Percentiles rank a stretch among this genome's conserved stretches.
Evolutionary conservation across 2,329 filamentous ascomycete genomes (phyloP).

Genomic region (Lasiodiplodia sp.): DNA sequence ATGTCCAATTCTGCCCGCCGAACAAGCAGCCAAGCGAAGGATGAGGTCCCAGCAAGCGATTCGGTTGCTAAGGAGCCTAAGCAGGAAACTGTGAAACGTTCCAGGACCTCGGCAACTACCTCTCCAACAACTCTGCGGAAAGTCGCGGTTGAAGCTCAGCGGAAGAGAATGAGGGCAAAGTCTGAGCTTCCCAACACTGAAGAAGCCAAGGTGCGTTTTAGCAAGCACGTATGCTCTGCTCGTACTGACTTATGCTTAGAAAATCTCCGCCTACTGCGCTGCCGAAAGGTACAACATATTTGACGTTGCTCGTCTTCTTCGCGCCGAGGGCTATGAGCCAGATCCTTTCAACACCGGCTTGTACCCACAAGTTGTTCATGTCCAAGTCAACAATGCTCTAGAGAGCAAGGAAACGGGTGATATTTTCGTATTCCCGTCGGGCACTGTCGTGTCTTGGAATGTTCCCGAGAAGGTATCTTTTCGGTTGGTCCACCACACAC

Average conservation of each 20-base stretch:
- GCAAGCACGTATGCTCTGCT: not conserved
- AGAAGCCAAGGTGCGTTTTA: conserved; percentile 38
- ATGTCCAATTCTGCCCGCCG: conserved; percentile 7
- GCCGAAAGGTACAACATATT: conserved; percentile 71
- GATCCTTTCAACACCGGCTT: conserved; percentile 69
- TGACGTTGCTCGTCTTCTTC: conserved; percentile 64
- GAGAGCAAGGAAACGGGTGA: conserved; percentile 71
- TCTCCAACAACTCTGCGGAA: conserved; percentile 77
- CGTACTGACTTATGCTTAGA: conserved; percentile 42
- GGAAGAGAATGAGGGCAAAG: conserved; percentile 55
- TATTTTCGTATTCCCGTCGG: conserved; percentile 94
- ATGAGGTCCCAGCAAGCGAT: not conserved
- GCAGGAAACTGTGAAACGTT: conserved; percentile 9
- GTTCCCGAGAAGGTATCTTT: conserved; percentile 77
- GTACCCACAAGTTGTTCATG: conserved; percentile 71
- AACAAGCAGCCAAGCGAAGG: not conserved
- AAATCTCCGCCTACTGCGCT: conserved; percentile 70
- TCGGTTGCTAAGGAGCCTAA: not conserved
- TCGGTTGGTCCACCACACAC: conserved; percentile 72
- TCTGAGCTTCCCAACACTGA: conserved; percentile 39
- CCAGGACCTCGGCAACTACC: conserved; percentile 38
- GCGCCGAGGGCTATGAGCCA: conserved; percentile 65
- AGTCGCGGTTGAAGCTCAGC: conserved; percentile 85
- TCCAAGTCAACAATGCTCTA: conserved; percentile 57
- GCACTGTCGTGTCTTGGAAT: conserved; percentile 92